Conservation (phyloP, 73 alveolate species). For the Halteria grandinella region DNA sequence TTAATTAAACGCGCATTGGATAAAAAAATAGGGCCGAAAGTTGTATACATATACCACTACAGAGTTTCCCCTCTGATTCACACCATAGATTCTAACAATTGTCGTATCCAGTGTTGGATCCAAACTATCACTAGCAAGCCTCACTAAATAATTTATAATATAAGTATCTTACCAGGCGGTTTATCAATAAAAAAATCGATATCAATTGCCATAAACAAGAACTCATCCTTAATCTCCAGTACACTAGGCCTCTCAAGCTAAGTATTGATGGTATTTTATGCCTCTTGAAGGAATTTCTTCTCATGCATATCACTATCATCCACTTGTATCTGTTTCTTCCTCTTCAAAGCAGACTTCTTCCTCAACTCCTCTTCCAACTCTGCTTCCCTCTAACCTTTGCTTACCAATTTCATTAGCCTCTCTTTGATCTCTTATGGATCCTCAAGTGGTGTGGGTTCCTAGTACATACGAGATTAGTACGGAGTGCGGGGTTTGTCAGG, state of each 20-base stretch:
- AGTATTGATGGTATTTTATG: conserved; percentile 37
- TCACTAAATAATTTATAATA: conserved; percentile 4
- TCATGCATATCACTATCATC: conserved; percentile 55
- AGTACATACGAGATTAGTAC: no score
- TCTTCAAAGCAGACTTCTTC: conserved; percentile 10
- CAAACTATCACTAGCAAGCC: conserved; percentile 26
- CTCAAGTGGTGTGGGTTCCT: no score
- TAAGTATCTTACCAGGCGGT: conserved; percentile 64
- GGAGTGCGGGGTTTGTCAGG: no score
- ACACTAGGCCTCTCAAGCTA: conserved; percentile 48
- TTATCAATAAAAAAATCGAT: conserved; percentile 74
- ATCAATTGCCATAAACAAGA: conserved; percentile 85
- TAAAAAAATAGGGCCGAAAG: conserved; percentile 97
- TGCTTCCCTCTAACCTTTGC: conserved; percentile 23
- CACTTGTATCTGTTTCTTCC: no score
- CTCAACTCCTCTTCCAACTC: conserved; percentile 15
- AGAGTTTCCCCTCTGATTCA: conserved; percentile 94
- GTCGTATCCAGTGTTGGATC: conserved; percentile 66
- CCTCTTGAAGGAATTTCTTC: conserved; percentile 51
- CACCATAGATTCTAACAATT: conserved; percentile 94
- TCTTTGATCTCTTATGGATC: conserved; percentile 14
- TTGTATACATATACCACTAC: conserved; percentile 92
- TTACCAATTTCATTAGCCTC: neutral
- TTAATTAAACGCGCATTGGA: conserved; percentile 68
- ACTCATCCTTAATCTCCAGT: conserved; percentile 57